Evolutionary conservation across 2,329 filamentous ascomycete genomes (phyloP), one percentile per base, ranked within the genome.

Genomic region (Pestalotiopsis sp.): DNA sequence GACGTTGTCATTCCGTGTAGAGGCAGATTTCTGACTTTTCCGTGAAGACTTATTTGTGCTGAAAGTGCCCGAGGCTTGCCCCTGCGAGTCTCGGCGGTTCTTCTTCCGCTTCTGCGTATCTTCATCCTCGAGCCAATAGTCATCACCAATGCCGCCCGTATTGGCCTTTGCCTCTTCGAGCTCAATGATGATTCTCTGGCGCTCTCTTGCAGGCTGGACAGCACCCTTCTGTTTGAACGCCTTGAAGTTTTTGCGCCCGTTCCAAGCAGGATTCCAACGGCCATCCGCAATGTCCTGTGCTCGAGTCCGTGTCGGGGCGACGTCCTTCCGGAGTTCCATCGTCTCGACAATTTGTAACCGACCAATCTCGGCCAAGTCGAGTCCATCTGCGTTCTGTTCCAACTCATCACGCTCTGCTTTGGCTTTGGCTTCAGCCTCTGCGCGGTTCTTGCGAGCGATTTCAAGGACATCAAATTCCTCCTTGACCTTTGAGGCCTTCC

Each of bases 201-300:
- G 78, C 2, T 81, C 78, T 17, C 85, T 78, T 5, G 76, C 36
- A 71, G 85, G 82, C 2, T 75, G 71, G 5, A 72, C 72, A 23
- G 87, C 87, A 27, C 88, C 90, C 66, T 88, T 85, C 67, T 84
- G 85, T 25, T 86, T 85, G 76, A 99, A 99, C 74, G 90, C 92
- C 79, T 99, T 99, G 83, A 97, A 99, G 76, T 99, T 98, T 80
- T 94, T 95, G 58, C 95, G 87, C 0, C 95, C 96, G 77, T 98
- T 97, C 96, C 96, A 99, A 52, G 86, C 86, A 0, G 93, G 90
- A 72, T 98, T 89, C 95, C 95, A 98, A 55, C 93, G 86, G 4
- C 86, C 85, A 58, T 84, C 82, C 1, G 81, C 83, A 59, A 85
- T 78, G 23, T 87, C 85, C 68, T 84, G 81, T n/a, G 90, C 88